Base-by-base conservation (phyloP, 345 rosid genomes). In the Hibiscus syriacus region DNA sequence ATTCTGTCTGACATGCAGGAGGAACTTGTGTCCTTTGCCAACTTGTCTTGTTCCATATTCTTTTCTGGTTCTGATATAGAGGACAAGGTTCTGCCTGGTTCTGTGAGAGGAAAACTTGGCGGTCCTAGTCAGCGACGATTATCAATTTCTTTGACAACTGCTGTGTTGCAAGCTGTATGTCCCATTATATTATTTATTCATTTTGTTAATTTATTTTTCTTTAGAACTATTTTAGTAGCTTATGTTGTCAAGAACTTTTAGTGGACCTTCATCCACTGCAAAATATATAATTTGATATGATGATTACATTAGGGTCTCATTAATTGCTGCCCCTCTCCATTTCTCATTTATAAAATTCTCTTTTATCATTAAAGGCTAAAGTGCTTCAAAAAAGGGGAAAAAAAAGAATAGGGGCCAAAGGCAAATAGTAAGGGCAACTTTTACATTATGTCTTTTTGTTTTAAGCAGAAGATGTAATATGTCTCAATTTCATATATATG, bases 51-150 rank as follows among this genome's bases (percentile, higher is more conserved):
- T 68, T 84, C 90, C 22, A 70, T 88, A 75, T 87, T 90, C 77
- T 86, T 81, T 85, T 83, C 85, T 52, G 60, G 64, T 69, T 59
- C 52, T 68, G 79, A 64, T 67, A 62, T 79, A 54, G 85, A 78
- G 59, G 80, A 78, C 63, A 68, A 77, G 30, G 75, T 67, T 73
- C 77, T 93, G 65, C 89, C 98, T 72, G 68, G 86, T 74, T 82
- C 96, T 58, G 86, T 93, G 27, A 80, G 64, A 68, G 98, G 98
- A 77, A 93, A 81, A 79, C 89, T 93, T 64, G 98, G 96, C 55
- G 98, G 98, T 26, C 98, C 90, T 63, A 93, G 97, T 88, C 98
- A 90, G 78, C 93, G 97, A 8, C 86, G 98, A 57, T 75, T 93
- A 75, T 81, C 94, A 22, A 71, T 79, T 70, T 79, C 84, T 49